A percentile compares a stretch with the other conserved stretches of the same genome.
These are phyloP conservation scores for Gleditsia sinensis DNA, from an alignment of 306 rosid species.

Conservation along the genomic window DNA sequence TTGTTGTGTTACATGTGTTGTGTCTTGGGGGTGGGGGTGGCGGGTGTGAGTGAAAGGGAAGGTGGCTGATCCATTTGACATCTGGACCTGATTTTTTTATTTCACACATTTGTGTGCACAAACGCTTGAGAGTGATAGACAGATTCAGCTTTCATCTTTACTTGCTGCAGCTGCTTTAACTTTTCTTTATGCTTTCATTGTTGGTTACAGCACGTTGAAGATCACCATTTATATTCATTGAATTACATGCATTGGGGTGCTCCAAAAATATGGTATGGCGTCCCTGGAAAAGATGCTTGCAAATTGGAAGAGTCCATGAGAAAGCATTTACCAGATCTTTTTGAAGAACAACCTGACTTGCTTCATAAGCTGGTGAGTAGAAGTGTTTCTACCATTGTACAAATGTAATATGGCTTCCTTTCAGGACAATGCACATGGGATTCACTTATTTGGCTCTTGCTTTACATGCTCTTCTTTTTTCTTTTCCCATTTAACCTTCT, in stretches of 20 bases:
- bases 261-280: slow-evolving; percentile 96
- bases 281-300: slow-evolving; percentile 79
- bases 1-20: slow-evolving; percentile 17
- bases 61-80: slow-evolving; percentile 1
- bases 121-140: not conserved
- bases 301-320: slow-evolving; percentile 88
- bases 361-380: slow-evolving; percentile 92
- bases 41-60: not conserved
- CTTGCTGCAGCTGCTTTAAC: slow-evolving; percentile 30
- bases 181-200: slow-evolving; percentile 38
- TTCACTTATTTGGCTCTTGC: slow-evolving; percentile 27
- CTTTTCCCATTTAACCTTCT: not conserved
- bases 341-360: slow-evolving; percentile 94
- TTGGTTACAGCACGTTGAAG: slow-evolving; percentile 89
- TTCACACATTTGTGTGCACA: too few relatives aligned
- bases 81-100: slow-evolving; percentile 19
- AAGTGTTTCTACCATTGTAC: slow-evolving; percentile 26
- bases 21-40: slow-evolving; percentile 26
- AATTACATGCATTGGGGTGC: slow-evolving; percentile 98
- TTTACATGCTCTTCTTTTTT: slow-evolving; percentile 10
- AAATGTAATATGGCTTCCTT: slow-evolving; percentile 1
- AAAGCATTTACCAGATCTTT: slow-evolving; percentile 86
- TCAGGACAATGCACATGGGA: slow-evolving; percentile 15
- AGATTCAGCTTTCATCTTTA: slow-evolving; percentile 16
- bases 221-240: slow-evolving; percentile 92